Evolutionary conservation across 257 asterid genomes (phyloP), one percentile per base, ranked within the genome.

Genomic region (Ajuga chamaepitys): DNA sequence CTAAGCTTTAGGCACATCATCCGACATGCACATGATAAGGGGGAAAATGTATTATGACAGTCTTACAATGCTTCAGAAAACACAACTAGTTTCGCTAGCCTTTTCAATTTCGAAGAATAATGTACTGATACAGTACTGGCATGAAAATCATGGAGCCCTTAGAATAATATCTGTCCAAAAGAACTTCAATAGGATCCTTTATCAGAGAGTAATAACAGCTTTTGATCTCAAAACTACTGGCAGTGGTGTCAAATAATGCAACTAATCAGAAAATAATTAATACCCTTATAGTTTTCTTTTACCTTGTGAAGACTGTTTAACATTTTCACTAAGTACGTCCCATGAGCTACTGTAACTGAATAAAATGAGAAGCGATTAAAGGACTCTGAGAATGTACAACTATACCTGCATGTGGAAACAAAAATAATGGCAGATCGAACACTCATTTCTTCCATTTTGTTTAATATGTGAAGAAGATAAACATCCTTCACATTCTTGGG

Each of bases 381-480:
- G 34, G 64, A 25, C 26, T 42, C 3, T 1, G 24, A 35, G 40
- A 37, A 17, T 9, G 53, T 9, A 55, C 18, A 57, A 70, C 14
- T 5, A 56, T 71, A 94, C 99, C 96, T 83, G 97, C 99, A 94
- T 16, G 95, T 90, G 76, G 96, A 83, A 66, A 85, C 97, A 73
- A 94, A 94, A 63, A 94, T 88, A 22, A 94, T 86, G 65, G 95
- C 95, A 38, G 98, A 94, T 62, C 98, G 87, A 72, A 94, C 77
- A 44, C 77, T 63, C 85, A 85, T 78, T 37, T 88, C 95, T 72
- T 83, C 82, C 83, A 78, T 72, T 68, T 86, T 83, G 65, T 88
- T 82, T 62, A 94, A 75, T 64, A 90, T 65, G 74, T 86, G 84
- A 28, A 79, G 61, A 25, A 94, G 86, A 80, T 88, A 90, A 34